A percentile compares a stretch with the other conserved stretches of the same genome.
Evolutionary conservation across 2,329 filamentous ascomycete species (phyloP).

Genomic region (Colletotrichum higginsianum): DNA sequence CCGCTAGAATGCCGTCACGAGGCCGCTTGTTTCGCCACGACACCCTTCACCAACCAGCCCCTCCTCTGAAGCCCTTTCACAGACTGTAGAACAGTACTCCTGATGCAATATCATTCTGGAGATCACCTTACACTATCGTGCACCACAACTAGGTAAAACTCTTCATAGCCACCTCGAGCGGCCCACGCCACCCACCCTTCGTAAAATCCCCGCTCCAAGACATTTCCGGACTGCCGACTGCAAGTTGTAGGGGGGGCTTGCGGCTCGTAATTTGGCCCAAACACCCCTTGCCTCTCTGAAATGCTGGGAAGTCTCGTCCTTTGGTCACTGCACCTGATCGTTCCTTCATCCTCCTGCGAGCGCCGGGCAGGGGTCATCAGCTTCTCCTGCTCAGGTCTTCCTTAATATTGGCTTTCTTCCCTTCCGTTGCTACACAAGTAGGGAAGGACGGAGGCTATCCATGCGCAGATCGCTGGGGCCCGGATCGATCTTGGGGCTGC

Average conservation of each 20-base stretch:
- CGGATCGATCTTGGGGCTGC: conserved; percentile 34
- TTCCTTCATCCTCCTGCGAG: conserved; percentile 21
- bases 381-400: background rate
- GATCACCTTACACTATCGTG: conserved; percentile 23
- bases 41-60: conserved; percentile 1
- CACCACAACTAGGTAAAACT: conserved; percentile 31
- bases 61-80: conserved; percentile 3
- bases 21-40: conserved; percentile 23
- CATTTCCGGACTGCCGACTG: conserved; percentile 5
- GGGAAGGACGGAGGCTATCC: conserved; percentile 9
- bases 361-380: conserved; percentile 7
- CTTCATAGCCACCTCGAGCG: conserved; percentile 21
- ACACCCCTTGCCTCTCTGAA: conserved; percentile 28
- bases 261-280: conserved; percentile 21
- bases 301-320: conserved; percentile 22
- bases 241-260: conserved; percentile 22
- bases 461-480: conserved; percentile 36
- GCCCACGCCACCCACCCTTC: conserved; percentile 21
- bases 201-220: conserved; percentile 21
- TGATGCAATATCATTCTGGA: conserved; percentile 7
- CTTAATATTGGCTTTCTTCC: conserved; percentile 7
- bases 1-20: conserved; percentile 32
- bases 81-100: background rate
- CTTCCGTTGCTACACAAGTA: background rate
- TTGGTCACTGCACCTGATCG: conserved; percentile 7